Conservation (phyloP, 2,329 filamentous ascomycete genomes). For the Cordyceps pruinosa region DNA sequence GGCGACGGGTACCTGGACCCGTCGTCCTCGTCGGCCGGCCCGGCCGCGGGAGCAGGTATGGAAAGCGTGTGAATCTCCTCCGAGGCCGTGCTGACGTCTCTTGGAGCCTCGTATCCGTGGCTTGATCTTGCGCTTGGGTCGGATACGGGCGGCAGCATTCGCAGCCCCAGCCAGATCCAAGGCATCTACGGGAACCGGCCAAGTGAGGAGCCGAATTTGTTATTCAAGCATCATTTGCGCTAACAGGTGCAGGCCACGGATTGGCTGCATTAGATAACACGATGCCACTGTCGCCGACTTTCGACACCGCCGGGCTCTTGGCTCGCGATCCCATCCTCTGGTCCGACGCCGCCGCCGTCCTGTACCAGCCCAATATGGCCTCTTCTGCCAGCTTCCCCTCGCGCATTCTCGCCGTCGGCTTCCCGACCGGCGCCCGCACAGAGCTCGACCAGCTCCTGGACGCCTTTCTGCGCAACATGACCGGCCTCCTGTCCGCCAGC, state of each 20-base stretch:
- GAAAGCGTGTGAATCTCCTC: too few relatives aligned
- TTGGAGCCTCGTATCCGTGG: slow-evolving; percentile 35
- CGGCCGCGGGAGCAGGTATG: slow-evolving; percentile 13
- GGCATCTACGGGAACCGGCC: slow-evolving; percentile 41
- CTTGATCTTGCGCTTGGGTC: slow-evolving; percentile 37
- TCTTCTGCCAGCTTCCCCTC: slow-evolving; percentile 23
- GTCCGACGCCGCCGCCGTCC: slow-evolving; percentile 24
- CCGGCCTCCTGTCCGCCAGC: slow-evolving; percentile 20
- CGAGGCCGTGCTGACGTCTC: background rate
- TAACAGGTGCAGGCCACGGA: slow-evolving; percentile 20
- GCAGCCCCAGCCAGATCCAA: slow-evolving; percentile 35
- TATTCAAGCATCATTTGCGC: background rate
- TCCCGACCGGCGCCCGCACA: slow-evolving; percentile 16
- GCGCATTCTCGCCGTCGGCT: slow-evolving; percentile 24
- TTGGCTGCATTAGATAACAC: slow-evolving; percentile 32
- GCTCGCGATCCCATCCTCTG: slow-evolving; percentile 29
- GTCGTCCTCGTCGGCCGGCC: slow-evolving; percentile 32
- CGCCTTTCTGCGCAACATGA: slow-evolving; percentile 22
- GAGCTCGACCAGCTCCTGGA: slow-evolving; percentile 19
- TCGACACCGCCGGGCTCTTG: slow-evolving; percentile 39
- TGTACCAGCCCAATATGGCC: slow-evolving; percentile 29
- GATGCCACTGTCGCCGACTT: slow-evolving; percentile 32
- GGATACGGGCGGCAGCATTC: slow-evolving; percentile 40
- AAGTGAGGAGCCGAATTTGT: slow-evolving; percentile 14
- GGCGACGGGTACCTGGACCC: slow-evolving; percentile 41